Base-by-base conservation (phyloP, 495 filamentous ascomycete species). In the Xylaria castorea region DNA sequence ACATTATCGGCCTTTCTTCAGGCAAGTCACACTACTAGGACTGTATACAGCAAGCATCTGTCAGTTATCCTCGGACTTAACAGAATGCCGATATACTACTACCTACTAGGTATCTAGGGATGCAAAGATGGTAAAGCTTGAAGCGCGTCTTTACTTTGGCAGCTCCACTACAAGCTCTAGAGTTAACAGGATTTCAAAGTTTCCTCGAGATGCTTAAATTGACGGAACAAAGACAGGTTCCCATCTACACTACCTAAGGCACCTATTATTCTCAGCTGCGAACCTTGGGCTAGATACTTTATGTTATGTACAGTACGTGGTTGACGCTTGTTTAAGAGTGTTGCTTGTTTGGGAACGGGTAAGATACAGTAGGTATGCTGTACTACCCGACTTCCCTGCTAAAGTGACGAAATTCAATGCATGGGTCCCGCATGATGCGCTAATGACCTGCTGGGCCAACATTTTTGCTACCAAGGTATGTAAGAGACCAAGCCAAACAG, bases 331-430 rank as follows among this genome's bases (percentile, higher is more conserved):
- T 53, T 18, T 7, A 25, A 53, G 22, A 16, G 11, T 25, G 4
- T 30, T 34, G 27, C 32, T 61, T 36, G 16, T 30, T 58, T 58
- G 25, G 25, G 16, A 11, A 9, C 22, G 3, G 53, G 48, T 51
- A 25, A 1, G 5, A 5, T 51, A 18, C n/a, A 3, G 3, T 2
- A 18, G 25, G 32, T 61, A 38, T n/a, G 57, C 34, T 61, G 58
- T 38, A 22, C 18, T 61, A 38, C 58, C 32, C 57, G 57, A 14
- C 11, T 30, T 57, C 48, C 50, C 50, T 53, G 50, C 50, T 14
- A 57, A 44, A 63, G 38, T 63, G 61, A 63, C 61, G 61, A 40
- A 63, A 63, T 63, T 27, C 3, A 38, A 44, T 40, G 38, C 38
- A 63, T 63, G 61, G 61, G 11, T 44, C 61, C n/a, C 22, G 38